Evolutionary conservation across 2,329 filamentous ascomycete genomes (phyloP).

Genomic region (Berkeleyomyces rouxiae): DNA sequence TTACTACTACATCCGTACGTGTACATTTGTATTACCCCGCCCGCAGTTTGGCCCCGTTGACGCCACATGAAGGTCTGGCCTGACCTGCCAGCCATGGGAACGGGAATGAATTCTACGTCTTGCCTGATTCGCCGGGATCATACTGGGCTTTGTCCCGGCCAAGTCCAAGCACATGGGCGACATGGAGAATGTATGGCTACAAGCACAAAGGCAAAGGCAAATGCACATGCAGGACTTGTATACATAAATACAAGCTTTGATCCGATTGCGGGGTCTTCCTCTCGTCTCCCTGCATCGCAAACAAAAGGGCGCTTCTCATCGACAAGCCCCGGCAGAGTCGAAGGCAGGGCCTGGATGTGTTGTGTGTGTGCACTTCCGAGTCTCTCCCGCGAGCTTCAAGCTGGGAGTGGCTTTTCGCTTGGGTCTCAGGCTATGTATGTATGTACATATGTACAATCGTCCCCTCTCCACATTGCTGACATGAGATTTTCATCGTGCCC

Average conservation of each 20-base stretch:
- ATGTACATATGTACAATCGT: not conserved
- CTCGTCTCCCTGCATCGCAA: not conserved
- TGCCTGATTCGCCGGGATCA: too few relatives aligned
- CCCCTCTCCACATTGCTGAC: not conserved
- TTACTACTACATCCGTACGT: too few relatives aligned
- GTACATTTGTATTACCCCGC: too few relatives aligned
- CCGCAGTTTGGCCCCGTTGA: too few relatives aligned
- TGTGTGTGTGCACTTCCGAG: not conserved
- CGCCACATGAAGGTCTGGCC: too few relatives aligned
- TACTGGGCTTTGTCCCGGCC: too few relatives aligned
- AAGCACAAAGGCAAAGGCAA: not conserved
- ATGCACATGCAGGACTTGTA: not conserved
- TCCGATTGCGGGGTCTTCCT: not conserved
- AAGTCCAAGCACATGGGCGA: too few relatives aligned
- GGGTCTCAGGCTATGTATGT: too few relatives aligned
- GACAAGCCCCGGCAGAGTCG: not conserved
- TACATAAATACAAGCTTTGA: constrained; percentile 1
- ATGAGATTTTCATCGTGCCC: not conserved
- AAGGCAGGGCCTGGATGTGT: not conserved
- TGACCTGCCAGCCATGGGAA: too few relatives aligned
- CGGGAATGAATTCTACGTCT: too few relatives aligned
- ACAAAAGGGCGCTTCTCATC: not conserved
- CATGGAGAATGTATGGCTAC: not conserved
- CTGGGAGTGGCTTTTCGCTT: not conserved
- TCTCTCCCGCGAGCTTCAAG: not conserved